These are phyloP conservation scores for Bimuria novae-zelandiae DNA, from an alignment of 2,329 filamentous ascomycete genomes.

Conservation along the genomic window DNA sequence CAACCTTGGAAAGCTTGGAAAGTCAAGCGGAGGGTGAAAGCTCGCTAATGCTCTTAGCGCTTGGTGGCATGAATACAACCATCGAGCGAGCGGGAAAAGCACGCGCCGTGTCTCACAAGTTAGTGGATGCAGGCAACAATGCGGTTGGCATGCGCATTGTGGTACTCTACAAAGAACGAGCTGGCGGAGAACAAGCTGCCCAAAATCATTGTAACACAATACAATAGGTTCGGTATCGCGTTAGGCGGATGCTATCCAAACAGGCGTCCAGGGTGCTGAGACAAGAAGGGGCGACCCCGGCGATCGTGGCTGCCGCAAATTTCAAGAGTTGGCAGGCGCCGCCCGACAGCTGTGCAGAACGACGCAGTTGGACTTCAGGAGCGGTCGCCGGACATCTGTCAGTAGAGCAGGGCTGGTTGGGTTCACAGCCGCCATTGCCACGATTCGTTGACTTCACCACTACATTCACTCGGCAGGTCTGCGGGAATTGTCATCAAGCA, in stretches of 20 bases:
- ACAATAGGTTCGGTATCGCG: neutral
- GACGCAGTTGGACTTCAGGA: neutral
- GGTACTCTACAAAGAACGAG: neutral
- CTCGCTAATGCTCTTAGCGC: slow-evolving; percentile 18
- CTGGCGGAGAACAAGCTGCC: neutral
- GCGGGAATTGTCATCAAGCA: slow-evolving; percentile 21
- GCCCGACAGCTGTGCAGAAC: neutral
- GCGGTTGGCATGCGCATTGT: neutral
- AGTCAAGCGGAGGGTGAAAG: slow-evolving; percentile 11
- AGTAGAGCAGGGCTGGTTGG: too few species aligned
- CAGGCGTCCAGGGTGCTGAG: neutral
- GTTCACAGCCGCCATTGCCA: neutral
- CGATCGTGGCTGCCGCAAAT: slow-evolving; percentile 5
- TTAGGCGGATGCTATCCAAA: neutral
- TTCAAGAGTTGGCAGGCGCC: slow-evolving; percentile 1
- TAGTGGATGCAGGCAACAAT: too few species aligned
- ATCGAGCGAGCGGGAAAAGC: neutral
- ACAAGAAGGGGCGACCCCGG: slow-evolving; percentile 6
- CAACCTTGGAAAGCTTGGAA: slow-evolving; percentile 7
- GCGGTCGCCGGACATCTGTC: too few species aligned
- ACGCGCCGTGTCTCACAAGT: neutral
- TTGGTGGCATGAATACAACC: slow-evolving; percentile 8
- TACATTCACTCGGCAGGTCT: slow-evolving; percentile 9
- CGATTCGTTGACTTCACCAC: slow-evolving; percentile 8
- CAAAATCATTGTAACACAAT: neutral